Conservation (phyloP, 1,139 yeast species). For the Yamadazyma trypodendri region DNA sequence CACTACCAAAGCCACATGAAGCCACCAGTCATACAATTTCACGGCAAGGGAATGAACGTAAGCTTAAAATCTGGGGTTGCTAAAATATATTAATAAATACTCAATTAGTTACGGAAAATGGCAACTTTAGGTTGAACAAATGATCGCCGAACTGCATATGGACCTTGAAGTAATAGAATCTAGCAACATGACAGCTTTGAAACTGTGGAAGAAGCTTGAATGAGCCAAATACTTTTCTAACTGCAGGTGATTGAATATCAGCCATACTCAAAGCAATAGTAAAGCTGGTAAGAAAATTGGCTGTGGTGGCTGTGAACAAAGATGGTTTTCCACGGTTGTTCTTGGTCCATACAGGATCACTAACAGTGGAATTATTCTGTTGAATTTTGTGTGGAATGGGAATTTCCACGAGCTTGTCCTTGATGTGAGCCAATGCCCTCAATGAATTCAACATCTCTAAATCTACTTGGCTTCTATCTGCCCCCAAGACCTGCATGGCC, state of each 20-base stretch:
- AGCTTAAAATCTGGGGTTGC: background rate
- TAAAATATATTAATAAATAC: background rate
- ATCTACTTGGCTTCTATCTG: background rate
- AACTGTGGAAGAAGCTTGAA: background rate
- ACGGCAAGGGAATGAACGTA: background rate
- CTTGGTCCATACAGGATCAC: background rate
- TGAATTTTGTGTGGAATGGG: background rate
- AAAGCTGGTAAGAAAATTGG: background rate
- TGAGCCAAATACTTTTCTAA: background rate
- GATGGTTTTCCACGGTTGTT: background rate
- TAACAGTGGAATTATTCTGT: background rate
- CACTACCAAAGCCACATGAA: too few species aligned
- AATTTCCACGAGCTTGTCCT: background rate
- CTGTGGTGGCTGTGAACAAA: too few species aligned
- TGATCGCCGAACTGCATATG: background rate
- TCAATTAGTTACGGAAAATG: slow-evolving; percentile 4
- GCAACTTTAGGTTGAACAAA: slow-evolving; percentile 1
- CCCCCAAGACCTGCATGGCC: slow-evolving; percentile 21
- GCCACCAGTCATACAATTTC: too few species aligned
- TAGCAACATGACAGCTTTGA: background rate
- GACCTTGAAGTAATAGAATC: slow-evolving; percentile 1
- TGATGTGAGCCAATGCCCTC: background rate
- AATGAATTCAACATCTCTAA: background rate
- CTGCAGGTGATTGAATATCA: background rate
- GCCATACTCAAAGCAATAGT: background rate